These are phyloP conservation scores for Sporothrix variecibatus DNA, from an alignment of 2,329 filamentous ascomycete species.

Conservation along the genomic window DNA sequence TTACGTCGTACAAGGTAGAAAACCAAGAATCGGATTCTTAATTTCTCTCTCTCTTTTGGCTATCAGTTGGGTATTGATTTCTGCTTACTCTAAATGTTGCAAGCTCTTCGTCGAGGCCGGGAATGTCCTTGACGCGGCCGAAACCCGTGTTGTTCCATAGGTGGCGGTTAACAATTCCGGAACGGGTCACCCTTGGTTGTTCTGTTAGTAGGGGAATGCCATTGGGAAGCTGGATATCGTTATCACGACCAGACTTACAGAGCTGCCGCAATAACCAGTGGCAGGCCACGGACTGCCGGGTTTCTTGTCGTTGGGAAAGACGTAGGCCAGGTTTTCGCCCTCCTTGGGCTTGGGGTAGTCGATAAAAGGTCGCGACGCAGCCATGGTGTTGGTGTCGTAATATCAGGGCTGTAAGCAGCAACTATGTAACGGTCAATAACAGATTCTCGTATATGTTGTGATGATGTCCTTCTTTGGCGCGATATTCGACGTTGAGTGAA, in stretches of 20 bases:
- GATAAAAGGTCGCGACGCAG: constrained; percentile 38
- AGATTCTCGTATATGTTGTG: not conserved
- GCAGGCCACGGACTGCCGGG: constrained; percentile 67
- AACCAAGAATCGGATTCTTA: not conserved
- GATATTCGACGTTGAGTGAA: not conserved
- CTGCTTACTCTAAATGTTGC: constrained; percentile 51
- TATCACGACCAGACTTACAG: constrained; percentile 32
- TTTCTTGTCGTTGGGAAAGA: constrained; percentile 60
- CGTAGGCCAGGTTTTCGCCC: constrained; percentile 39
- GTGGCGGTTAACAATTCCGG: constrained; percentile 61
- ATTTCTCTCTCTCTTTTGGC: not conserved
- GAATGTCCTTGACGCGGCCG: constrained; percentile 48
- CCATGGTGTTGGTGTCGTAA: constrained; percentile 25
- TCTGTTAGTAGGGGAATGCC: not conserved
- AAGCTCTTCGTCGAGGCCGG: constrained; percentile 47
- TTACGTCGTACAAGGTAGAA: not conserved
- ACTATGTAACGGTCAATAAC: not conserved
- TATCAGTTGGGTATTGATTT: not conserved
- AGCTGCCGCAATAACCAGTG: constrained; percentile 57
- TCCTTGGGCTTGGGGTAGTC: constrained; percentile 48
- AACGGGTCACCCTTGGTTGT: constrained; percentile 55
- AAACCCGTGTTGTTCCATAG: constrained; percentile 72
- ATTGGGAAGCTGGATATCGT: no score
- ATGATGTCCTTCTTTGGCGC: not conserved
- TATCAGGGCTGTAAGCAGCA: not conserved